Evolutionary conservation across 495 filamentous ascomycete genomes (phyloP).

Genomic region (Apiosordaria backusii): DNA sequence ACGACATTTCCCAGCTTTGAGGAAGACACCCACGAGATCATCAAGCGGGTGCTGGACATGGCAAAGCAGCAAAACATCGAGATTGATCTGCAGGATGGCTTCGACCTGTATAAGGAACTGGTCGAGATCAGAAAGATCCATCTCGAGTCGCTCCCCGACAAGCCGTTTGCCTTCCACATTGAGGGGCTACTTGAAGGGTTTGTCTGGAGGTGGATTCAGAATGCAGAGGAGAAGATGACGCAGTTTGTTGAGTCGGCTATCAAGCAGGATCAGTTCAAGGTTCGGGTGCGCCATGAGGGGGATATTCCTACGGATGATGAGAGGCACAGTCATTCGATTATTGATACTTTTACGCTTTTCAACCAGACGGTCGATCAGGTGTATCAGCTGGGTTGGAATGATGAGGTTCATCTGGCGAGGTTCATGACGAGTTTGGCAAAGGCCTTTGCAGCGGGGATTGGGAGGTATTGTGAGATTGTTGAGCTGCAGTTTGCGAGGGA

Average conservation of each 20-base stretch:
- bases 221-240: constrained; percentile 72
- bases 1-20: constrained; percentile 87
- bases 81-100: constrained; percentile 83
- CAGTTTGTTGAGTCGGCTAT: constrained; percentile 87
- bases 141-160: constrained; percentile 59
- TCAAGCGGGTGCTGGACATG: constrained; percentile 71
- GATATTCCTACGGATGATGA: constrained; percentile 71
- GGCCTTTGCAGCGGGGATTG: constrained; percentile 75
- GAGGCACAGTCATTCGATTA: constrained; percentile 85
- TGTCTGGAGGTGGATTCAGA: constrained; percentile 90
- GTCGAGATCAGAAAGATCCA: constrained; percentile 79
- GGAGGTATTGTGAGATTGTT: constrained; percentile 86
- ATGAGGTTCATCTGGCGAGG: constrained; percentile 87
- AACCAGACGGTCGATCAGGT: constrained; percentile 86
- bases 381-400: constrained; percentile 81
- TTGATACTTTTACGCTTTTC: constrained; percentile 92
- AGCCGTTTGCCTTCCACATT: constrained; percentile 75
- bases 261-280: constrained; percentile 77
- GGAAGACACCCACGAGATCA: constrained; percentile 76
- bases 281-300: constrained; percentile 57
- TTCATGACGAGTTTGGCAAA: constrained; percentile 97
- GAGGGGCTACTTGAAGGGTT: constrained; percentile 84
- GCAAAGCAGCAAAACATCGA: constrained; percentile 66
- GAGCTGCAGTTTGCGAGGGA: constrained; percentile 85
- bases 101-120: constrained; percentile 86